Evolutionary conservation across 2,329 filamentous ascomycete species (phyloP).

Genomic region (Coccinonectria pachysandricola): DNA sequence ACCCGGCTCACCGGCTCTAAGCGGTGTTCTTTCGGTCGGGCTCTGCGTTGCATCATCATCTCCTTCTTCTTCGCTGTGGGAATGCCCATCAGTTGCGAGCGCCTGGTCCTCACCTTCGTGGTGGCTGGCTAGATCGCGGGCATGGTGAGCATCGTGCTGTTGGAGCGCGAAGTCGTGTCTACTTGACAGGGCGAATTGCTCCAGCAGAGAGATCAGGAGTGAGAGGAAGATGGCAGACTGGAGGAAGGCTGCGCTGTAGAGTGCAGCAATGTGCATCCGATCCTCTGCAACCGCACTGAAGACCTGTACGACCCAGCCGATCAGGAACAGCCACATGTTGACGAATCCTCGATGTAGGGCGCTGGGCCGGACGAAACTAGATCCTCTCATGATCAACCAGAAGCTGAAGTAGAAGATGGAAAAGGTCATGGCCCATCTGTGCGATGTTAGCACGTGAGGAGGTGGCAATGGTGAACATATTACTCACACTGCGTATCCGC

Average conservation of each 20-base stretch:
- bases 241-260: slow-evolving; percentile 75
- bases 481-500: slow-evolving; percentile 62
- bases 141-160: slow-evolving; percentile 40
- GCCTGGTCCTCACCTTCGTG: too few relatives aligned
- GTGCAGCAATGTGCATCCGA: slow-evolving; percentile 59
- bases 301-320: slow-evolving; percentile 65
- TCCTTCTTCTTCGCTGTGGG: slow-evolving; percentile 7
- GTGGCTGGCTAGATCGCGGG: slow-evolving; percentile 26
- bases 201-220: slow-evolving; percentile 63
- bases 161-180: slow-evolving; percentile 60
- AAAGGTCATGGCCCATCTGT: slow-evolving; percentile 70
- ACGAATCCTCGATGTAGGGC: slow-evolving; percentile 76
- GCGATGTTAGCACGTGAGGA: slow-evolving; percentile 7
- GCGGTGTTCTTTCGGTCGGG: slow-evolving; percentile 44
- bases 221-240: slow-evolving; percentile 67
- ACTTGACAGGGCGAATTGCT: slow-evolving; percentile 65
- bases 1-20: slow-evolving; percentile 28
- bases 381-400: slow-evolving; percentile 74
- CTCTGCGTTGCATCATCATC: slow-evolving; percentile 17
- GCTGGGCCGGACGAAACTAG: slow-evolving; percentile 71
- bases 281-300: slow-evolving; percentile 66
- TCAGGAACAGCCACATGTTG: slow-evolving; percentile 71
- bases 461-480: not conserved
- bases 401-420: slow-evolving; percentile 70
- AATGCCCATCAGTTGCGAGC: too few relatives aligned